Evolutionary conservation across 495 filamentous ascomycete species (phyloP).

Genomic region (Chaetomium tenue): DNA sequence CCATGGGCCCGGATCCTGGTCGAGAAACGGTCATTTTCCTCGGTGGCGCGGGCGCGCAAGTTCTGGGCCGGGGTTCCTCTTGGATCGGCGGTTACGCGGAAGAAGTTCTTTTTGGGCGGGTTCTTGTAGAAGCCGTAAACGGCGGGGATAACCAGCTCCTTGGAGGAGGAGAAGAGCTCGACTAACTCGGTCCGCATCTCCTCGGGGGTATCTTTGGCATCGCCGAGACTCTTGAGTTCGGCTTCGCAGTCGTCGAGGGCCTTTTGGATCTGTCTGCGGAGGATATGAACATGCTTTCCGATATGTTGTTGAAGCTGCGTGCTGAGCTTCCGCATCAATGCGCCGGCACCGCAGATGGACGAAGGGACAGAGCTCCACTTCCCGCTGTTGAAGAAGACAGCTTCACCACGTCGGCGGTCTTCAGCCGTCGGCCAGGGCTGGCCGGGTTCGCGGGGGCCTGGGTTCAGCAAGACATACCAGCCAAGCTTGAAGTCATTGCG

Average conservation of each 20-base stretch:
- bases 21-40: constrained; percentile 44
- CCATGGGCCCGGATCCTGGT: constrained; percentile 37
- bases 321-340: constrained; percentile 40
- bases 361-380: constrained; percentile 43
- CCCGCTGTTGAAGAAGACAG: constrained; percentile 40
- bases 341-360: constrained; percentile 35
- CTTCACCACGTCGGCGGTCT: constrained; percentile 33
- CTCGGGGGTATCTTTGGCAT: constrained; percentile 37
- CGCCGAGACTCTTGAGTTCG: constrained; percentile 40
- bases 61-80: constrained; percentile 44
- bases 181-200: constrained; percentile 45
- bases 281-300: constrained; percentile 36
- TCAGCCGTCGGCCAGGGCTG: constrained; percentile 35
- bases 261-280: constrained; percentile 40
- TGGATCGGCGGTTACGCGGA: constrained; percentile 38
- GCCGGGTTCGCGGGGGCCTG: constrained; percentile 42
- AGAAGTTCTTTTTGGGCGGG: constrained; percentile 41
- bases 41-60: constrained; percentile 40
- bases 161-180: constrained; percentile 40
- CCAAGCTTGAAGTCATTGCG: constrained; percentile 55
- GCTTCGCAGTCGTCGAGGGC: constrained; percentile 41
- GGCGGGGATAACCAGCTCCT: constrained; percentile 42
- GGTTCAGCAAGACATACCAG: constrained; percentile 63
- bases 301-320: constrained; percentile 43
- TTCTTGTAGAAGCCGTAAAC: constrained; percentile 46